Conservation (phyloP, 371 early-diverging fungal species). For the Dinochytrium kinnereticum region DNA sequence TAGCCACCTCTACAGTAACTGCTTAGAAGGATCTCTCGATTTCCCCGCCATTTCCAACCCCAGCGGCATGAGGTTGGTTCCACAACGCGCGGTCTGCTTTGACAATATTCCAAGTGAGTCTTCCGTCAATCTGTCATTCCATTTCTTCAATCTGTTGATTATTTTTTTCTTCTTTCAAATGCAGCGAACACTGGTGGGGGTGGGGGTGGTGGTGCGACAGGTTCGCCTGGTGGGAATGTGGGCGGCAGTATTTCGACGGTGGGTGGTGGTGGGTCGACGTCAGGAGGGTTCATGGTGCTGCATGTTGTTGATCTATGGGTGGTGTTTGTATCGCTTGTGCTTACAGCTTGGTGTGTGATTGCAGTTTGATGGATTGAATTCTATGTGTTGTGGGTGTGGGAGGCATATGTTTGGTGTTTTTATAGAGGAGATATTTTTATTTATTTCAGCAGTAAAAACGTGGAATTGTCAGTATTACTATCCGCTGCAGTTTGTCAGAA, state of each 20-base stretch:
- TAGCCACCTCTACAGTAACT: conserved; percentile 4
- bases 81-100: not conserved
- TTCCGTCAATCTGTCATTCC: not conserved
- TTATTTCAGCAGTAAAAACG: no score
- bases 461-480: no score
- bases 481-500: no score
- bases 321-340: no score
- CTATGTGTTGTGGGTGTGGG: no score
- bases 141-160: not conserved
- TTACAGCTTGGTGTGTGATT: no score
- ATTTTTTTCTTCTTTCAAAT: not conserved
- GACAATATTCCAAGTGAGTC: not conserved
- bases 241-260: no score
- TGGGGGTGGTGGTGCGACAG: not conserved
- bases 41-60: conserved; percentile 6
- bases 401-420: no score
- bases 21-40: not conserved
- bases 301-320: not conserved
- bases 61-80: not conserved
- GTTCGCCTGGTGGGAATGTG: no score
- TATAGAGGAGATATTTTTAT: no score
- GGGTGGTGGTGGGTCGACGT: not conserved
- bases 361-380: no score
- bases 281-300: not conserved
- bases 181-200: not conserved